Evolutionary conservation across 768 basidiomycete genomes (phyloP).

Genomic region (Galerina sulciceps): DNA sequence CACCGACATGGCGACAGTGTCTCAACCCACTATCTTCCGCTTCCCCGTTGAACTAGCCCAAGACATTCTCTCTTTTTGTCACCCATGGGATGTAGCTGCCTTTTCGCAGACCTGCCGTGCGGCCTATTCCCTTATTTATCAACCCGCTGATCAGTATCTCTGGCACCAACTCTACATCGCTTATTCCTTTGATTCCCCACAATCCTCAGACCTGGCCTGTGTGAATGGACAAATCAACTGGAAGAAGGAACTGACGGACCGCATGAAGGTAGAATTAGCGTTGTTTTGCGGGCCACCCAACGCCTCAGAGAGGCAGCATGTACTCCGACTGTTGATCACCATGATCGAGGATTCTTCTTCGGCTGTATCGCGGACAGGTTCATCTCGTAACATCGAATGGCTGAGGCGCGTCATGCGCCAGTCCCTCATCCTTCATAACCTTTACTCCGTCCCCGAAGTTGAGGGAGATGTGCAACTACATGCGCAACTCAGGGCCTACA

Average conservation of each 20-base stretch:
- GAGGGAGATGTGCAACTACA: constrained; percentile 34
- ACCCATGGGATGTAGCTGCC: constrained; percentile 59
- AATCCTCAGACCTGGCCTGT: constrained; percentile 18
- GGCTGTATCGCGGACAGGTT: constrained; percentile 19
- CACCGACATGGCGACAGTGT: constrained; percentile 6
- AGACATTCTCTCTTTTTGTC: constrained; percentile 57
- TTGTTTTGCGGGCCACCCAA: constrained; percentile 19
- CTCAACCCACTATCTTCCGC: constrained; percentile 27
- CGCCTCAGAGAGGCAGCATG: constrained; percentile 30
- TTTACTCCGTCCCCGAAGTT: constrained; percentile 11
- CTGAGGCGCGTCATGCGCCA: constrained; percentile 42
- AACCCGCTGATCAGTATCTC: constrained; percentile 56
- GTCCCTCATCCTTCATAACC: constrained; percentile 39
- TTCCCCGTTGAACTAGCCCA: constrained; percentile 66
- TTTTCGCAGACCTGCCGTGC: constrained; percentile 60
- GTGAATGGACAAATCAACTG: constrained; percentile 27
- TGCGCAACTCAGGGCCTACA: constrained; percentile 51
- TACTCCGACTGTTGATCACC: constrained; percentile 45
- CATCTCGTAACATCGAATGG: constrained; percentile 51
- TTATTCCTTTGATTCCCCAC: constrained; percentile 69
- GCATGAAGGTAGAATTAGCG: constrained; percentile 44
- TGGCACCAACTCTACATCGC: constrained; percentile 71
- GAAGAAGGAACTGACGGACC: constrained; percentile 40
- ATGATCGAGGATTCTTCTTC: constrained; percentile 39
- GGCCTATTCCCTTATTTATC: constrained; percentile 53